Conservation (phyloP, 179 eudicot genomes). For the Spinacia oleracea region DNA sequence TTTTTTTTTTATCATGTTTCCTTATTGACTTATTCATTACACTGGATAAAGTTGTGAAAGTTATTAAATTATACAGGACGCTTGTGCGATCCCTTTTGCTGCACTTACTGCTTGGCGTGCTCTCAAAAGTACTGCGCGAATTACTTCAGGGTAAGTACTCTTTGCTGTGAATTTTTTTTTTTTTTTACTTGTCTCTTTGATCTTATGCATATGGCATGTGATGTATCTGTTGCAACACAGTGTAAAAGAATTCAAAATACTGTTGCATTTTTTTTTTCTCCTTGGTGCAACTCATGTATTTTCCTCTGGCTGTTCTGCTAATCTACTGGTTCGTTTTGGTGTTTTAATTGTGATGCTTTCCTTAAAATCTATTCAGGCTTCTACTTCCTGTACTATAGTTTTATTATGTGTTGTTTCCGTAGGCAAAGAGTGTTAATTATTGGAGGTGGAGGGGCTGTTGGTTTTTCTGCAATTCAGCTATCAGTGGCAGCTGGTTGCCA, state of each 20-base stretch:
- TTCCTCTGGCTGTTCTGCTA: neutral
- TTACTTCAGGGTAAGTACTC: conserved; percentile 67
- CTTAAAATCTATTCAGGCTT: neutral
- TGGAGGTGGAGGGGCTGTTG: conserved; percentile 99
- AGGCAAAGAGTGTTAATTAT: conserved; percentile 80
- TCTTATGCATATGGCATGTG: neutral
- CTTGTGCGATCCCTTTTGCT: conserved; percentile 96
- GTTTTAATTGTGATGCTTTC: neutral
- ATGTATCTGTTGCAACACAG: neutral
- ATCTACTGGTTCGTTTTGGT: neutral
- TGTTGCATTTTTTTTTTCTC: neutral
- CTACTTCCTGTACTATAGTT: conserved; percentile 3
- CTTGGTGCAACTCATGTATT: neutral
- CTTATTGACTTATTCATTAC: neutral
- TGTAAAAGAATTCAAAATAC: neutral
- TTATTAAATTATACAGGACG: conserved; percentile 58
- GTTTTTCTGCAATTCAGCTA: conserved; percentile 87
- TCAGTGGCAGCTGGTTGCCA: conserved; percentile 83
- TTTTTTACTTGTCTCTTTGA: neutral
- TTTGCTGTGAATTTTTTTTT: neutral
- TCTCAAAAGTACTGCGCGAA: conserved; percentile 80
- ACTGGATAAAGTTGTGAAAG: neutral
- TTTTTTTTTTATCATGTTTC: neutral
- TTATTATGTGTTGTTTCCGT: conserved; percentile 14
- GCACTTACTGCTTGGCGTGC: conserved; percentile 99